Base-by-base conservation (phyloP, 768 basidiomycete species). In the Rhizopogon sp. region DNA sequence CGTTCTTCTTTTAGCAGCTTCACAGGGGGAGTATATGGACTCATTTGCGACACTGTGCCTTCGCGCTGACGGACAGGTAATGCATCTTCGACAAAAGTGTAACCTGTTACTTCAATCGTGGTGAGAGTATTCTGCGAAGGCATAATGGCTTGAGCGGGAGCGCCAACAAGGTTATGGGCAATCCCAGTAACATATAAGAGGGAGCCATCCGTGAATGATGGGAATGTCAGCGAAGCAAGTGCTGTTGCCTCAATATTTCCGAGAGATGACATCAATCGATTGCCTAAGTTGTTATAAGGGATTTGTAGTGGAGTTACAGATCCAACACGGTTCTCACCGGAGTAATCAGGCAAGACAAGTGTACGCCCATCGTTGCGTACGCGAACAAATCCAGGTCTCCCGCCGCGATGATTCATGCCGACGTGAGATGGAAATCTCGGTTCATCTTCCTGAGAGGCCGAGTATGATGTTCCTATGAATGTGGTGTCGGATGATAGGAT, bases 361-460 rank as follows among this genome's bases (percentile, higher is more conserved):
- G 81, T 85, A 25, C 79, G 74, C 6, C 78, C 76, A 61, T 85
- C 79, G 2, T 74, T 75, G 42, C 70, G 65, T 17, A 86, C 77
- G 11, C 85, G 82, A 1, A 81, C 71, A 61, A 85, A 86, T 0
- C 86, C 85, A 17, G 76, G 74, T 33, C 73, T 71, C 2, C 86
- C 86, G 3, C 82, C 84, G 5, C 86, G 81, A 31, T 84, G 81
- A 54, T 87, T 87, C 74, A 82, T 83, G 31, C 85, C 86, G 6
- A 84, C 60, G 60, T 86, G 85, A 1, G 84, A 83, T 0, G 80
- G 79, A 58, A 72, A 78, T 3, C 46, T 63, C 11, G 60, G 50
- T 1, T 62, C 65, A 16, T 82, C 77, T 10, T 66, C 61, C 28
- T 65, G 53, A 3, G 57, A 50, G 4, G 80, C 77, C 2, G 67